These are phyloP conservation scores for Penicillium samsonianum DNA, from an alignment of 495 filamentous ascomycete species.

Conservation along the genomic window DNA sequence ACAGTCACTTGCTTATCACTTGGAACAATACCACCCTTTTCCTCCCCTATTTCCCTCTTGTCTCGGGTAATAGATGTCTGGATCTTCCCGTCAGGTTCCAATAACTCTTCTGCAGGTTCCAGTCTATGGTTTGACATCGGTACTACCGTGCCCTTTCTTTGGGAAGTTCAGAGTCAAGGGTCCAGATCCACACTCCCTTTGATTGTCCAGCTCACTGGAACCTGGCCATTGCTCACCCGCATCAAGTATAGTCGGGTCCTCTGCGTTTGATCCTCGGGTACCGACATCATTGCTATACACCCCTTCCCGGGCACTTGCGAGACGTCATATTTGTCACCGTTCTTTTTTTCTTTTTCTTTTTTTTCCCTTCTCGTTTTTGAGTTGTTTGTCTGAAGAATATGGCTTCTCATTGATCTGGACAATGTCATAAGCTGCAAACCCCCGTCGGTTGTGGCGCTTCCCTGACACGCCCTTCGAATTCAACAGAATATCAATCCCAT, in stretches of 20 bases:
- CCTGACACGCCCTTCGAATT: conserved; percentile 12
- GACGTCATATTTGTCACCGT: conserved; percentile 10
- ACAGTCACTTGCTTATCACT: conserved; percentile 3
- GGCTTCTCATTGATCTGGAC: conserved; percentile 17
- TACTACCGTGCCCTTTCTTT: conserved; percentile 30
- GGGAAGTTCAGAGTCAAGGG: not conserved
- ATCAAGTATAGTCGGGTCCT: conserved; percentile 17
- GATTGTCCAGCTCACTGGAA: not conserved
- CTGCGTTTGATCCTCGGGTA: conserved; percentile 17
- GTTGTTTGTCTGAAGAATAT: not conserved
- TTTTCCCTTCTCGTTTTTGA: not conserved
- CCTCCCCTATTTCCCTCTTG: not conserved
- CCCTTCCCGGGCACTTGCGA: conserved; percentile 3
- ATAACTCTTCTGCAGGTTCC: not conserved
- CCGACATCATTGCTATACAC: conserved; percentile 12
- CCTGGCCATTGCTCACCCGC: conserved; percentile 9
- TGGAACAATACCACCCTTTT: conserved; percentile 24
- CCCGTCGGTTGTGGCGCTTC: conserved; percentile 26
- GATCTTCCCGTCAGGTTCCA: not conserved
- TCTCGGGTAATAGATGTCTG: conserved; percentile 12
- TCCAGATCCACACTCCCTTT: not conserved
- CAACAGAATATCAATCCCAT: conserved; percentile 44
- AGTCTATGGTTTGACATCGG: conserved; percentile 9
- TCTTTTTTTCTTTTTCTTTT: not conserved
- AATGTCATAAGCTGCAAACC: conserved; percentile 33